These are phyloP conservation scores for Ogataea parapolymorpha DNA, from an alignment of 805 yeast genomes.

Conservation along the genomic window DNA sequence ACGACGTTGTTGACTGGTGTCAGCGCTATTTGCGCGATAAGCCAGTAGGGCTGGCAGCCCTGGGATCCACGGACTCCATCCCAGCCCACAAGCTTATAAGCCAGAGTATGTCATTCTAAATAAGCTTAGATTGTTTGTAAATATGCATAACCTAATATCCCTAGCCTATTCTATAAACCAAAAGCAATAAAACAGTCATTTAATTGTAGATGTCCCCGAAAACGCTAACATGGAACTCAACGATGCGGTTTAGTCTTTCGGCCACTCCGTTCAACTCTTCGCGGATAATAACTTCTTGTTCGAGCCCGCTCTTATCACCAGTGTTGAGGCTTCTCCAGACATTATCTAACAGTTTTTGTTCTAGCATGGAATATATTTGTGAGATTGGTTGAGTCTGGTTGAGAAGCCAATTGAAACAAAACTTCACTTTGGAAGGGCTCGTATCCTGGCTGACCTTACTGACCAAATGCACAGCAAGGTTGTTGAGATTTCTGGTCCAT, in stretches of 20 bases:
- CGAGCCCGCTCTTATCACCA: slow-evolving; percentile 11
- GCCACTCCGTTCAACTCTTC: slow-evolving; percentile 59
- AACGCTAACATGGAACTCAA: slow-evolving; percentile 79
- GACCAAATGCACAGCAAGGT: slow-evolving; percentile 66
- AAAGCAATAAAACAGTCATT: slow-evolving; percentile 6
- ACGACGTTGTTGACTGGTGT: slow-evolving; percentile 87
- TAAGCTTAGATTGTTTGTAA: slow-evolving; percentile 1
- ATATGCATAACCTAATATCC: slow-evolving; percentile 9
- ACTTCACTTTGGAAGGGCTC: slow-evolving; percentile 46
- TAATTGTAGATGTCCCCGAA: slow-evolving; percentile 63
- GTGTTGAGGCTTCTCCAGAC: slow-evolving; percentile 23
- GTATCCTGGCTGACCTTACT: slow-evolving; percentile 33
- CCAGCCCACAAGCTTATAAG: slow-evolving; percentile 63
- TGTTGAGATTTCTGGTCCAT: slow-evolving; percentile 81
- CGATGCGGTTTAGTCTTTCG: slow-evolving; percentile 59
- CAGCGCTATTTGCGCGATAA: slow-evolving; percentile 71
- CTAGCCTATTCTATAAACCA: slow-evolving; percentile 8
- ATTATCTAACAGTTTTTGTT: slow-evolving; percentile 57
- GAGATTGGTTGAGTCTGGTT: slow-evolving; percentile 85
- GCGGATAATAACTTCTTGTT: slow-evolving; percentile 30
- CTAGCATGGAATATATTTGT: slow-evolving; percentile 72
- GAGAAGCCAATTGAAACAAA: slow-evolving; percentile 74
- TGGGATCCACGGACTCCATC: slow-evolving; percentile 73
- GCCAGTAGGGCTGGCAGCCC: slow-evolving; percentile 87
- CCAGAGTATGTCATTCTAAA: slow-evolving; percentile 27